A percentile compares a stretch with the other conserved stretches of the same genome.
Conservation (phyloP, 2,329 filamentous ascomycete genomes). For the Talaromyces sp. region DNA sequence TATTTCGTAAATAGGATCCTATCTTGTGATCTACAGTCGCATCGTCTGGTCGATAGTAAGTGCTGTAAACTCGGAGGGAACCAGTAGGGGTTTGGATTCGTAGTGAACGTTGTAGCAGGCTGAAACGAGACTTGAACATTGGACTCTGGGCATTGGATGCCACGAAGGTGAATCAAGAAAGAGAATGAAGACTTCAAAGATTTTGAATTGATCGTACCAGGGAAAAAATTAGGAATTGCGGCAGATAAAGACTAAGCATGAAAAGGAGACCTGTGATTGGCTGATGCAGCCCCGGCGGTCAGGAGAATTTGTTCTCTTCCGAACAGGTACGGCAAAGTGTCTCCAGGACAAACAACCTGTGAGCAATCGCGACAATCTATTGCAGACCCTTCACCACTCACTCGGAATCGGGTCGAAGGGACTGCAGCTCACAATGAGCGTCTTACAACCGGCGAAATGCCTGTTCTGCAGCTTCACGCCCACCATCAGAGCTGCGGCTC, state of each 20-base stretch:
- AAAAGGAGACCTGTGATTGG: constrained; percentile 15
- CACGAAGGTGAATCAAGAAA: neutral
- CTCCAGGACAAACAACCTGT: constrained; percentile 8
- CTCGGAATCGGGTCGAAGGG: constrained; percentile 16
- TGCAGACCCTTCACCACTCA: constrained; percentile 12
- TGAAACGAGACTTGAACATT: constrained; percentile 6
- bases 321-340: constrained; percentile 6
- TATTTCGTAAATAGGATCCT: neutral
- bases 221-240: constrained; percentile 5
- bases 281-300: constrained; percentile 13
- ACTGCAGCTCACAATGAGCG: constrained; percentile 44
- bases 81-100: neutral
- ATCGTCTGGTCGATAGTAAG: neutral
- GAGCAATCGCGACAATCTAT: neutral
- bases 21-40: neutral
- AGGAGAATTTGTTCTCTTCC: constrained; percentile 28
- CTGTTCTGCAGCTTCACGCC: constrained; percentile 49
- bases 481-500: constrained; percentile 35
- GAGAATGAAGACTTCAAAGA: neutral
- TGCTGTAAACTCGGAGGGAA: neutral
- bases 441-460: constrained; percentile 49
- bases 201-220: neutral
- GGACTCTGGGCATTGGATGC: neutral
- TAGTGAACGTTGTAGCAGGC: constrained; percentile 2
- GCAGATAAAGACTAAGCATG: constrained; percentile 10